Evolutionary conservation across 768 basidiomycete genomes (phyloP).

Genomic region (Mycena floridula): DNA sequence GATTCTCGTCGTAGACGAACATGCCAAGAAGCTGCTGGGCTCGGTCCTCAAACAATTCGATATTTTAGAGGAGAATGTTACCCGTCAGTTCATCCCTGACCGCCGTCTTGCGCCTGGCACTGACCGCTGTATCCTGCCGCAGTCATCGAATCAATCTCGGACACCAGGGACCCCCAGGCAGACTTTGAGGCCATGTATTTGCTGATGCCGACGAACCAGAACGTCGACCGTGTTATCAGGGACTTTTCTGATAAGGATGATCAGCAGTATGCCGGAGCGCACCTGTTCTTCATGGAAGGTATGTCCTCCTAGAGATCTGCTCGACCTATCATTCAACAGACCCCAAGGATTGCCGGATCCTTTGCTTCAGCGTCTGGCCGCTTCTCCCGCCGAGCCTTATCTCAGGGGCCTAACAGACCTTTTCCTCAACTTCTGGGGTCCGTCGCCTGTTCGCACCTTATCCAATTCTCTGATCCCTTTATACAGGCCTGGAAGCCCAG

Average conservation of each 20-base stretch:
- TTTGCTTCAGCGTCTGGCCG: slow-evolving; percentile 68
- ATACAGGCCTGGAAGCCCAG: slow-evolving; percentile 77
- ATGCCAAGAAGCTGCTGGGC: slow-evolving; percentile 77
- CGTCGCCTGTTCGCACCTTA: not conserved
- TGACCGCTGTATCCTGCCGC: slow-evolving; percentile 10
- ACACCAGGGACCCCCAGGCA: slow-evolving; percentile 73
- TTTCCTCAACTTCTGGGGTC: slow-evolving; percentile 73
- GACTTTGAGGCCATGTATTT: slow-evolving; percentile 91
- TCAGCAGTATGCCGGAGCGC: slow-evolving; percentile 74
- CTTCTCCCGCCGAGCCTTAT: slow-evolving; percentile 71
- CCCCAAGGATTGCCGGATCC: slow-evolving; percentile 66
- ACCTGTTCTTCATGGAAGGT: slow-evolving; percentile 94
- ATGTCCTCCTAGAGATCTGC: slow-evolving; percentile 10
- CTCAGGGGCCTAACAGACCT: slow-evolving; percentile 80
- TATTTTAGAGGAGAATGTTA: slow-evolving; percentile 93
- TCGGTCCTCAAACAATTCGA: slow-evolving; percentile 91
- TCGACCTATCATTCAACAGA: too few relatives aligned
- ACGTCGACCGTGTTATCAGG: slow-evolving; percentile 83
- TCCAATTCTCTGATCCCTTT: slow-evolving; percentile 4
- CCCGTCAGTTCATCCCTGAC: slow-evolving; percentile 52
- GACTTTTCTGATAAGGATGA: slow-evolving; percentile 59
- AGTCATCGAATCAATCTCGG: slow-evolving; percentile 93
- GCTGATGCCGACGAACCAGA: slow-evolving; percentile 91
- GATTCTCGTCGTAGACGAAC: slow-evolving; percentile 93
- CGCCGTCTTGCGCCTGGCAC: not conserved